Evolutionary conservation across 2,329 filamentous ascomycete species (phyloP).

Genomic region (Penicillium aurantiogriseum): DNA sequence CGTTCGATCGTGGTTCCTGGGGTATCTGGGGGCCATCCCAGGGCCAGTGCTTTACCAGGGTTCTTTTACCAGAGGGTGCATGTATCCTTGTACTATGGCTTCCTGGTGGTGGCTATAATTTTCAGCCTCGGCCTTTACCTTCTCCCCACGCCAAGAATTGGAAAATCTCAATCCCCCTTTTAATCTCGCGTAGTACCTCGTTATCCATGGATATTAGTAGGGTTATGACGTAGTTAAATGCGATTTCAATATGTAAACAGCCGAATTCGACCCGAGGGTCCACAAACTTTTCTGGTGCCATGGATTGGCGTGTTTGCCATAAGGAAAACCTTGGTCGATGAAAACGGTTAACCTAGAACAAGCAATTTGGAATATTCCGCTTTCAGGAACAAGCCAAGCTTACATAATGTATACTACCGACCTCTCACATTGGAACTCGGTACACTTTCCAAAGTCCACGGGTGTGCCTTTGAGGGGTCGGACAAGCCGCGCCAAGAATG

Average conservation of each 20-base stretch:
- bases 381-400: background rate
- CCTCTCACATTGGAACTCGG: background rate
- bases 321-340: background rate
- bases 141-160: conserved; percentile 1
- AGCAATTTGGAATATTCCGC: background rate
- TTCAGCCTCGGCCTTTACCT: background rate
- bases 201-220: background rate
- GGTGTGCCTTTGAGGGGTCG: too few relatives aligned
- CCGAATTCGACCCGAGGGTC: background rate
- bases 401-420: background rate
- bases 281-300: background rate
- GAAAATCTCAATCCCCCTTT: background rate
- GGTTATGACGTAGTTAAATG: background rate
- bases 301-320: background rate
- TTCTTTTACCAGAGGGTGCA: background rate
- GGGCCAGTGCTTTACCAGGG: too few relatives aligned
- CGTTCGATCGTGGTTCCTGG: background rate
- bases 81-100: background rate
- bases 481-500: too few relatives aligned
- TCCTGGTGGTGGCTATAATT: background rate
- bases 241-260: background rate
- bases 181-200: background rate
- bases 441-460: background rate
- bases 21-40: too few relatives aligned
- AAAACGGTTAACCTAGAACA: background rate